phyloP scores from a whole-genome alignment of 2,329 filamentous ascomycete species.

The Claviceps capensis region DNA sequence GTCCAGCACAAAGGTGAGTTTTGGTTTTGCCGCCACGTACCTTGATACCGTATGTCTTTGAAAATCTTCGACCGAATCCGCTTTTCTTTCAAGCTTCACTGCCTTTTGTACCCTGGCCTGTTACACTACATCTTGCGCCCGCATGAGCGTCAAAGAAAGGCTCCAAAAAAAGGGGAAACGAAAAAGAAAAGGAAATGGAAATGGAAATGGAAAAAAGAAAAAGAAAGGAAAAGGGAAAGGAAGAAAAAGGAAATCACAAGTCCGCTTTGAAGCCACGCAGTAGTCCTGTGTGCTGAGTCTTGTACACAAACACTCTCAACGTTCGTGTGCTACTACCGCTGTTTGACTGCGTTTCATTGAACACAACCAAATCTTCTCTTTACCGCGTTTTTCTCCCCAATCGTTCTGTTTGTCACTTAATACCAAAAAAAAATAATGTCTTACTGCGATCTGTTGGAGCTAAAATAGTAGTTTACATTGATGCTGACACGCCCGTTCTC shows the following conservation, averaged over 20 bases:
- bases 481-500: background rate
- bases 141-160: background rate
- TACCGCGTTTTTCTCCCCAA: background rate
- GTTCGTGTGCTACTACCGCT: background rate
- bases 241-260: background rate
- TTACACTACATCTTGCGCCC: background rate
- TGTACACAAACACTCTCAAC: background rate
- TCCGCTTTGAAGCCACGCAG: background rate
- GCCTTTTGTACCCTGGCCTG: background rate
- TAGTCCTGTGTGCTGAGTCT: background rate
- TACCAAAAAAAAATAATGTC: background rate
- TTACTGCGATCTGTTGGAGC: background rate
- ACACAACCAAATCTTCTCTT: background rate
- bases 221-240: background rate
- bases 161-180: background rate
- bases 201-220: background rate
- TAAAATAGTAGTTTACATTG: background rate
- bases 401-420: background rate
- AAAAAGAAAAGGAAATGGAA: background rate
- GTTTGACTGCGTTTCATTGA: background rate
- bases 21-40: background rate
- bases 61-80: background rate
- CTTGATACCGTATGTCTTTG: background rate
- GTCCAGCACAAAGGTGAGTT: constrained; percentile 16
- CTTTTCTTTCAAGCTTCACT: background rate